A percentile compares a stretch with the other conserved stretches of the same genome.
These are phyloP conservation scores for Pleurostoma richardsiae DNA, from an alignment of 2,329 filamentous ascomycete species.

Conservation along the genomic window DNA sequence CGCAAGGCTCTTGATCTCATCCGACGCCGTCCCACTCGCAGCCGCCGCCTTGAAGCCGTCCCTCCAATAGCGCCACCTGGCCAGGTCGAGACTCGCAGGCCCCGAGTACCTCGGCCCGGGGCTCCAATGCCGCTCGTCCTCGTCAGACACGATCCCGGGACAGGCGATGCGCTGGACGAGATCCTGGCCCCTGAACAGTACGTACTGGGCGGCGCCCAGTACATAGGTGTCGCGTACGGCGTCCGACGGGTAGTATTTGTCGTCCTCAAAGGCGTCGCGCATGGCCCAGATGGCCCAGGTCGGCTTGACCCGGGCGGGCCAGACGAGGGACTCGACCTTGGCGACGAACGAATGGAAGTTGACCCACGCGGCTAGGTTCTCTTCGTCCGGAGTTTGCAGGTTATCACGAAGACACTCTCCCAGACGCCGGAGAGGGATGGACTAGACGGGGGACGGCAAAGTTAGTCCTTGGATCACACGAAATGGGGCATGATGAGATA, in stretches of 20 bases:
- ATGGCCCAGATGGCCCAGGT: not conserved
- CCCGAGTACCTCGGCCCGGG: not conserved
- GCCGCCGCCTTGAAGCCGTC: not conserved
- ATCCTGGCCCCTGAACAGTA: not conserved
- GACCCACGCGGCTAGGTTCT: not conserved
- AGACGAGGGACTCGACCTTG: not conserved
- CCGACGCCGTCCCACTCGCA: not conserved
- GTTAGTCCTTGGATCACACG: not conserved
- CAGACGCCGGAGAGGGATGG: not conserved
- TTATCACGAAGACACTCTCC: not conserved
- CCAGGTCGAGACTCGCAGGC: not conserved
- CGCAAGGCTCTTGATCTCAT: not conserved
- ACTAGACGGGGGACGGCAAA: not conserved
- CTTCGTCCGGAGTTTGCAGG: not conserved
- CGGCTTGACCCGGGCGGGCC: not conserved
- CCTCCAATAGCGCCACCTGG: not conserved
- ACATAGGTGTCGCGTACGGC: not conserved
- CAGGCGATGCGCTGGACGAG: not conserved
- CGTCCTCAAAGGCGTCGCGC: not conserved
- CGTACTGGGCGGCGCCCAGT: not conserved
- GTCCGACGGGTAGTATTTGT: not conserved
- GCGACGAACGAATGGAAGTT: not conserved
- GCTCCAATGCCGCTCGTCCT: not conserved
- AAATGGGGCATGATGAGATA: not conserved
- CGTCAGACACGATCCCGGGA: not conserved